Conservation (phyloP, 129 eudicot genomes). For the Silybum marianum region DNA sequence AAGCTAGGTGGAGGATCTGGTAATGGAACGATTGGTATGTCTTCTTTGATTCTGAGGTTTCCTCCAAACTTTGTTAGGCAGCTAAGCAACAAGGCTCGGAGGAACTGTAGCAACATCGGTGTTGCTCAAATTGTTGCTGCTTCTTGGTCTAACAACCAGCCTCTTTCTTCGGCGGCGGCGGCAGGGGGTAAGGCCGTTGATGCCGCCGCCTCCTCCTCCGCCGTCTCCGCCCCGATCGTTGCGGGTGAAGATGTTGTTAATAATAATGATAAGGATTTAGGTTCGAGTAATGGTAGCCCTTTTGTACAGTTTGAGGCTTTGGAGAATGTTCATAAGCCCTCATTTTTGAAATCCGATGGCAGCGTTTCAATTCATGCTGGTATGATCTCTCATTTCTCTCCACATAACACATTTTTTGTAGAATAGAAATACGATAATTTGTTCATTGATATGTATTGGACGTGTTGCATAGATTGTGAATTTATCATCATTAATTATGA, state of each 20-base stretch:
- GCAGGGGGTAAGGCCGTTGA: constrained; percentile 57
- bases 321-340: constrained; percentile 36
- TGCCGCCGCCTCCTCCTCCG: constrained; percentile 49
- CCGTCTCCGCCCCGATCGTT: constrained; percentile 48
- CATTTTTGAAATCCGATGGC: constrained; percentile 75
- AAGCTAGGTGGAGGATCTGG: constrained; percentile 24
- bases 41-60: constrained; percentile 66
- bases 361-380: constrained; percentile 98
- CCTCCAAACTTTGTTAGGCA: constrained; percentile 92
- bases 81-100: constrained; percentile 85
- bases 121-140: constrained; percentile 96
- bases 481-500: not conserved
- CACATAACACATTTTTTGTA: not conserved
- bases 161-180: constrained; percentile 50
- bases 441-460: not conserved
- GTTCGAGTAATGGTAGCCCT: constrained; percentile 27
- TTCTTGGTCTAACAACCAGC: constrained; percentile 80
- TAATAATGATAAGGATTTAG: constrained; percentile 17
- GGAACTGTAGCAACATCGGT: constrained; percentile 96
- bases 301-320: constrained; percentile 52
- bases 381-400: constrained; percentile 15
- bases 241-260: constrained; percentile 42
- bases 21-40: constrained; percentile 42
- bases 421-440: not conserved
- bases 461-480: not conserved